Conservation (phyloP, 805 yeast genomes). For the Pichia cabralensis region DNA sequence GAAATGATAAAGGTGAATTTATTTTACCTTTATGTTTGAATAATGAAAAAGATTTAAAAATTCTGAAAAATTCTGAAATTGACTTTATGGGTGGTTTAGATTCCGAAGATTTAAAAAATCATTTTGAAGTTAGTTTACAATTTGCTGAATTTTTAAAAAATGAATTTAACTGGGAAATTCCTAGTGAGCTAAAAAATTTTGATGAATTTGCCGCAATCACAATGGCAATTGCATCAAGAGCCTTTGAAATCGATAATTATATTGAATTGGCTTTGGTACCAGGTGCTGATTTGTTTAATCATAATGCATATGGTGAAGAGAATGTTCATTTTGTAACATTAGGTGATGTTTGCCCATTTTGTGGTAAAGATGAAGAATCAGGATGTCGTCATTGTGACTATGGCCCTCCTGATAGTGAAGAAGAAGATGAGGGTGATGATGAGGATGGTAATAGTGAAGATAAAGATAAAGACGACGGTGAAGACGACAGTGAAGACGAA, state of each 20-base stretch:
- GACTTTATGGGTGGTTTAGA: slow-evolving; percentile 53
- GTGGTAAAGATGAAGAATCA: slow-evolving; percentile 25
- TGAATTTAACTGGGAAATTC: slow-evolving; percentile 24
- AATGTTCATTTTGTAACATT: slow-evolving; percentile 57
- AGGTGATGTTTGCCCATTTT: slow-evolving; percentile 26
- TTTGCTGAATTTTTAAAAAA: slow-evolving; percentile 30
- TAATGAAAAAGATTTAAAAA: slow-evolving; percentile 37
- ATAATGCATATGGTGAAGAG: slow-evolving; percentile 41
- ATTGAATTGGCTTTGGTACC: slow-evolving; percentile 77
- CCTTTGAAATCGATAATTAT: slow-evolving; percentile 69
- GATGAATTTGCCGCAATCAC: slow-evolving; percentile 45
- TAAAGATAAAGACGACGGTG: slow-evolving; percentile 19
- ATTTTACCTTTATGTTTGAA: slow-evolving; percentile 58
- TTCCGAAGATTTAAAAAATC: slow-evolving; percentile 29
- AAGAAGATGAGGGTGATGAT: slow-evolving; percentile 12
- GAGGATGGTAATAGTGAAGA: slow-evolving; percentile 11
- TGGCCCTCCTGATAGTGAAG: slow-evolving; percentile 23
- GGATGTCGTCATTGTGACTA: slow-evolving; percentile 24
- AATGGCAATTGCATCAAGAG: slow-evolving; percentile 62
- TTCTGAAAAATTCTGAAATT: slow-evolving; percentile 52
- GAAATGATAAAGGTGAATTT: slow-evolving; percentile 2
- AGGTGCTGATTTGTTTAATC: slow-evolving; percentile 86
- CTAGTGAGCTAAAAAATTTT: slow-evolving; percentile 34
- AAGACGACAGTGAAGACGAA: slow-evolving; percentile 13
- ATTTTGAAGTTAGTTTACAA: slow-evolving; percentile 30